Percentiles rank a stretch among this genome's conserved stretches.
Evolutionary conservation across 192 early-diverging fungal species (phyloP).

Genomic region (Helicostylum pulchrum): DNA sequence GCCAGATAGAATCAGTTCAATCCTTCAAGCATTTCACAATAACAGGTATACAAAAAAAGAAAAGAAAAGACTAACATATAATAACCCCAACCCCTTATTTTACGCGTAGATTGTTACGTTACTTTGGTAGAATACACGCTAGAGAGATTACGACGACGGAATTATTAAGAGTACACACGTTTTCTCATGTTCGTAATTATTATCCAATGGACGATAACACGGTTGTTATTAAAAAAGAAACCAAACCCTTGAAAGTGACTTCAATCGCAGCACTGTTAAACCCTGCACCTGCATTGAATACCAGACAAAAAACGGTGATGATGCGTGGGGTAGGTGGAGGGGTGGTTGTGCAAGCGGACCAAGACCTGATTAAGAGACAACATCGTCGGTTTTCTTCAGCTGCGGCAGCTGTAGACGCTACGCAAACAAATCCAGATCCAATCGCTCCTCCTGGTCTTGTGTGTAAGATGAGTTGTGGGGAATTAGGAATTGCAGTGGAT

Average conservation of each 20-base stretch:
- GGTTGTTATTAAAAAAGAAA: neutral
- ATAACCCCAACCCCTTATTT: neutral
- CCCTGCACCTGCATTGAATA: constrained; percentile 9
- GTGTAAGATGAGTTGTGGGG: constrained; percentile 51
- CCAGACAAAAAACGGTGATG: neutral
- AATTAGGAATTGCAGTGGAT: constrained; percentile 43
- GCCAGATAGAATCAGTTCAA: constrained; percentile 48
- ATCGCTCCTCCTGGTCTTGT: constrained; percentile 35
- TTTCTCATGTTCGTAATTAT: constrained; percentile 50
- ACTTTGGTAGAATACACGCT: constrained; percentile 44
- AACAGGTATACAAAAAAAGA: constrained; percentile 28
- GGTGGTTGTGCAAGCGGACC: constrained; percentile 16
- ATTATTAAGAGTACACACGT: constrained; percentile 44
- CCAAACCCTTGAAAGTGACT: constrained; percentile 15
- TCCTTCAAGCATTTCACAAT: constrained; percentile 44
- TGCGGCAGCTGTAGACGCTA: constrained; percentile 9
- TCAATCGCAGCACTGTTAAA: constrained; percentile 36
- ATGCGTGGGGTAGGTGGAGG: constrained; percentile 14
- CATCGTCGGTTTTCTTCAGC: constrained; percentile 2
- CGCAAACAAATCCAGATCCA: constrained; percentile 10
- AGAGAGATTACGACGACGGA: constrained; percentile 47
- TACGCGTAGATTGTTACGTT: constrained; percentile 39
- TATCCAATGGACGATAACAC: constrained; percentile 1
- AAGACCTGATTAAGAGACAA: constrained; percentile 19
- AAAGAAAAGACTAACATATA: too few species aligned